phyloP scores from a whole-genome alignment of 805 yeast genomes.

The Starmera caribaea region DNA sequence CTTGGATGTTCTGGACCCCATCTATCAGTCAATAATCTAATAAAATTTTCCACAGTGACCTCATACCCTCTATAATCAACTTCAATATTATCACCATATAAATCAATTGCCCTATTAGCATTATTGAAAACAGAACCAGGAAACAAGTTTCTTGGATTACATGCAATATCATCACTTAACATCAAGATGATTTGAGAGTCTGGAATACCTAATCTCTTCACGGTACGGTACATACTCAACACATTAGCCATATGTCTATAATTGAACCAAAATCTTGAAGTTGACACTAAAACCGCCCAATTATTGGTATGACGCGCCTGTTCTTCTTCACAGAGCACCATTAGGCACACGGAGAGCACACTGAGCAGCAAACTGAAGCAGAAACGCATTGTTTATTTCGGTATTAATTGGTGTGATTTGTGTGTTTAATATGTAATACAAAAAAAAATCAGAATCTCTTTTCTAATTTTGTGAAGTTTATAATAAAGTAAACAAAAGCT shows the following conservation, averaged over 20 bases:
- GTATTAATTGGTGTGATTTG: no score
- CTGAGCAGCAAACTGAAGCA: no score
- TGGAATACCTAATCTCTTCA: constrained; percentile 92
- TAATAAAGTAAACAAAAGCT: no score
- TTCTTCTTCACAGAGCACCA: no score
- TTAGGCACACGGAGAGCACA: no score
- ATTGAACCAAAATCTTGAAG: constrained; percentile 97
- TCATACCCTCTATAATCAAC: constrained; percentile 97
- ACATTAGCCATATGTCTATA: constrained; percentile 97
- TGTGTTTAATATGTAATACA: no score
- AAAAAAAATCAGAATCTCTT: no score
- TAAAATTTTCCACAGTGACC: constrained; percentile 93
- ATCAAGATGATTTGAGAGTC: constrained; percentile 94
- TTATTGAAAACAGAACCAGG: constrained; percentile 96
- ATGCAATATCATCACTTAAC: constrained; percentile 95
- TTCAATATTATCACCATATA: constrained; percentile 90
- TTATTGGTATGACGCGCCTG: constrained; percentile 41
- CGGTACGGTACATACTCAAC: constrained; percentile 88
- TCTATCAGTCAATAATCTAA: constrained; percentile 86
- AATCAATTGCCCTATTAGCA: constrained; percentile 82
- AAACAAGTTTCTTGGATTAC: constrained; percentile 91
- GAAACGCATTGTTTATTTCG: no score
- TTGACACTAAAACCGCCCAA: constrained; percentile 86
- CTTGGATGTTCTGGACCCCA: constrained; percentile 95
- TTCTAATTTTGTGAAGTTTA: no score